Conservation (phyloP, 2,329 filamentous ascomycete species). For the Neurospora sp. region DNA sequence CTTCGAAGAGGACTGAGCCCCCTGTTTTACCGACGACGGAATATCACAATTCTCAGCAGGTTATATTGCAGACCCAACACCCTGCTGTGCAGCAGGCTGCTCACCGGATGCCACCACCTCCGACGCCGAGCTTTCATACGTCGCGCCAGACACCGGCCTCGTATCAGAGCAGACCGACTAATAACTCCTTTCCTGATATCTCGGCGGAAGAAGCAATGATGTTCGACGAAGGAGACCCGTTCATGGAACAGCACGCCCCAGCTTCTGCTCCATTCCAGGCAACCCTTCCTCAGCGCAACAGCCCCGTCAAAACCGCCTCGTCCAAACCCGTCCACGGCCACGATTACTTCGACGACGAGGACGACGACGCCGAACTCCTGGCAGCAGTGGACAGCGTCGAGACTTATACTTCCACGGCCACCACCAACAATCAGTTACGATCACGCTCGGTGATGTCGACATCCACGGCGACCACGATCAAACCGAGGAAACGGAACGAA, state of each 20-base stretch:
- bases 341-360: slow-evolving; percentile 20
- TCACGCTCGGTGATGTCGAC: slow-evolving; percentile 33
- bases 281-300: background rate
- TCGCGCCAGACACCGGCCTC: background rate
- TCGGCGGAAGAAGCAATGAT: slow-evolving; percentile 1
- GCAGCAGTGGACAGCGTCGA: slow-evolving; percentile 42
- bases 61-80: slow-evolving; percentile 43
- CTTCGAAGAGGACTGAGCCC: background rate
- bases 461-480: slow-evolving; percentile 31
- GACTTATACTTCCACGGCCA: slow-evolving; percentile 24
- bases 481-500: slow-evolving; percentile 17
- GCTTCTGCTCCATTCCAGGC: background rate
- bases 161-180: background rate
- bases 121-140: slow-evolving; percentile 13
- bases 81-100: slow-evolving; percentile 15
- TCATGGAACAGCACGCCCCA: slow-evolving; percentile 15
- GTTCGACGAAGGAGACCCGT: slow-evolving; percentile 10
- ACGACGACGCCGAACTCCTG: slow-evolving; percentile 34
- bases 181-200: background rate
- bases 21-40: slow-evolving; percentile 11
- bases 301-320: background rate
- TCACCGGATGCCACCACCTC: slow-evolving; percentile 8
- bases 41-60: slow-evolving; percentile 28
- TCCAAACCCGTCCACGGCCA: background rate
- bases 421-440: slow-evolving; percentile 15